Percentiles rank a stretch among this genome's conserved stretches.
Conservation (phyloP, 2,329 filamentous ascomycete genomes). For the Monilinia laxa region DNA sequence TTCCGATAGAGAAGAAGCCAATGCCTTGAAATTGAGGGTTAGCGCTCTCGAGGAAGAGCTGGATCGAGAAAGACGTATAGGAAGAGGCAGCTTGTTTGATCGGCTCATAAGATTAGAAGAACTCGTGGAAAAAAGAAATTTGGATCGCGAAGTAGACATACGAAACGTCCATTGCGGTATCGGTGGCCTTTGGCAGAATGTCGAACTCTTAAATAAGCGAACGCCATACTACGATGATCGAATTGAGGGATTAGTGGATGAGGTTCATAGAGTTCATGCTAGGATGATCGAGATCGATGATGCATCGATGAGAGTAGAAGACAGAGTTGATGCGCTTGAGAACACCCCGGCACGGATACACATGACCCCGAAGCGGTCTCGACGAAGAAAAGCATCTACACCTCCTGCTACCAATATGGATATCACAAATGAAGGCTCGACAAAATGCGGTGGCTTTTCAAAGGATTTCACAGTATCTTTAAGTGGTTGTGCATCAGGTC, state of each 20-base stretch:
- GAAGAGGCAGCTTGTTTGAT: slow-evolving; percentile 33
- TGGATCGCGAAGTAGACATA: slow-evolving; percentile 53
- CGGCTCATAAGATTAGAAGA: slow-evolving; percentile 50
- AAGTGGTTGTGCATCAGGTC: slow-evolving; percentile 22
- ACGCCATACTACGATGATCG: slow-evolving; percentile 55
- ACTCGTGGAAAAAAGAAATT: slow-evolving; percentile 52
- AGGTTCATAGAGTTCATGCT: slow-evolving; percentile 37
- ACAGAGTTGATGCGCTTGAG: slow-evolving; percentile 36
- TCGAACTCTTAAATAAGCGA: slow-evolving; percentile 51
- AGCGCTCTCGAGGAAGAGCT: slow-evolving; percentile 48
- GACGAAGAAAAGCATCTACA: slow-evolving; percentile 36
- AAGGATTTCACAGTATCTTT: slow-evolving; percentile 8
- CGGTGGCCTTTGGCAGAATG: slow-evolving; percentile 51
- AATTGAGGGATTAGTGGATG: slow-evolving; percentile 51
- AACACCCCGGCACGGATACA: slow-evolving; percentile 20
- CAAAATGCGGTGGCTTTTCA: slow-evolving; percentile 14
- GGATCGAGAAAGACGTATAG: slow-evolving; percentile 40
- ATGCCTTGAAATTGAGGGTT: slow-evolving; percentile 50
- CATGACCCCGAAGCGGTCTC: slow-evolving; percentile 25
- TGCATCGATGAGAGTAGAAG: slow-evolving; percentile 41
- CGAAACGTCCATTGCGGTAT: slow-evolving; percentile 57
- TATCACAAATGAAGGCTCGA: slow-evolving; percentile 19
- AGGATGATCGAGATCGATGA: slow-evolving; percentile 40
- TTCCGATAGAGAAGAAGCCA: slow-evolving; percentile 49
- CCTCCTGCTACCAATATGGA: slow-evolving; percentile 31